Base-by-base conservation (phyloP, 2,329 filamentous ascomycete genomes). In the Hymenoscyphus albidus region DNA sequence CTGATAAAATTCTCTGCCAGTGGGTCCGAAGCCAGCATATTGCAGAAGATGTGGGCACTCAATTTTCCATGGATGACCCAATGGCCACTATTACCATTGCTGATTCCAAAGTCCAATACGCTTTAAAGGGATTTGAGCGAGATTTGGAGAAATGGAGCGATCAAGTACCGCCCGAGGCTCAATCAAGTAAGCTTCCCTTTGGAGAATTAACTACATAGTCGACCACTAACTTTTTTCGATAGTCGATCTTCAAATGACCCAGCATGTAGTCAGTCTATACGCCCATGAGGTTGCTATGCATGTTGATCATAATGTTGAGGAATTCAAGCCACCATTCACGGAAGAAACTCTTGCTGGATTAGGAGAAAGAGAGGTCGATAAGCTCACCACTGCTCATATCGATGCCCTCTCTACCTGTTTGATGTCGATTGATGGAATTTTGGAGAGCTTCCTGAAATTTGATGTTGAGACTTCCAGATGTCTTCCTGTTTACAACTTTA, bases 281-380 rank as follows among this genome's bases (percentile, higher is more conserved):
- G 80, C 87, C 68, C 83, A 88, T 70, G 85, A 88, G 73, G 80
- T 86, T 60, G 81, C 81, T 5, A 81, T 88, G 77, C 77, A 86
- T 69, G 77, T 84, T 18, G 83, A 87, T 65, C 81, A 84, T 67
- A 81, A 80, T 58, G 78, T 81, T 2, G 81, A 85, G 18, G 81
- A 85, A 66, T 84, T 84, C 62, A 74, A 74, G 60, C 73, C 73
- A 27, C 72, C 73, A 1, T 75, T 75, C 58, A 75, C 74, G 27
- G 74, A 75, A 57, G 74, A 73, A 35, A 68, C 68, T 12, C 60
- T 74, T 4, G 67, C 69, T 10, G 66, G 66, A 14, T 59, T 65
- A 31, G 40, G 58, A 27, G 64, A 65, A 51, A 54, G 65, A 48
- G 59, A 67, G 22, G 58, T 65, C 48, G 66, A 70, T 32, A 62